phyloP scores from a whole-genome alignment of 2,329 filamentous ascomycete species.

The Penicillium sp. region DNA sequence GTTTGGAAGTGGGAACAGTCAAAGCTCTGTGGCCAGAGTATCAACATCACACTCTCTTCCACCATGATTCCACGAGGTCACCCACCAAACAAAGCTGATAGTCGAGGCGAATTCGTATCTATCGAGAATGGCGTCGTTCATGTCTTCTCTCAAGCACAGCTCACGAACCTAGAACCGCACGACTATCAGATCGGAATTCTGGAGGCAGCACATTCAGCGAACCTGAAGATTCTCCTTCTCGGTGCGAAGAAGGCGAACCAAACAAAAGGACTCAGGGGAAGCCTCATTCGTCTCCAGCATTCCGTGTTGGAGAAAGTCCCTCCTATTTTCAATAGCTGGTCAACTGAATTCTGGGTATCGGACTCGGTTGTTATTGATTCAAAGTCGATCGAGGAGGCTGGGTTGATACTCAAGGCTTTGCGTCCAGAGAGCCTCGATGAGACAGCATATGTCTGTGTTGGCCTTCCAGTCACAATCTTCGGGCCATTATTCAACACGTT shows the following conservation, averaged over 20 bases:
- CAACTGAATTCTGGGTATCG: background rate
- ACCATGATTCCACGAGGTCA: background rate
- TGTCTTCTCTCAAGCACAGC: background rate
- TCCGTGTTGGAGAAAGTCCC: background rate
- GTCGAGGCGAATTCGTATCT: background rate
- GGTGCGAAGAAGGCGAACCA: background rate
- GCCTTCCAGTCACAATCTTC: background rate
- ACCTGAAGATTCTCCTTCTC: background rate
- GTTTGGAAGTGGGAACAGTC: background rate
- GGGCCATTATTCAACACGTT: background rate
- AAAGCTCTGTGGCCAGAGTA: background rate
- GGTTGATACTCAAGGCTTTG: background rate
- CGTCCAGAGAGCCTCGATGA: background rate
- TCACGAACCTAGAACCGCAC: background rate
- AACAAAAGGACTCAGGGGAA: background rate
- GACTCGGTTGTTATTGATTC: background rate
- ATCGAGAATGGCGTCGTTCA: background rate
- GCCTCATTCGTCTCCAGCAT: background rate
- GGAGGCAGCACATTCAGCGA: background rate
- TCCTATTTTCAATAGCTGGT: background rate
- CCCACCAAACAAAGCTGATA: background rate
- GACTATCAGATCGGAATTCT: background rate
- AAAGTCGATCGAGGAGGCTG: background rate
- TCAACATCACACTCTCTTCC: background rate
- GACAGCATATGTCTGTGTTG: background rate